A percentile compares a stretch with the other conserved stretches of the same genome.
Conservation (phyloP, 2,329 filamentous ascomycete genomes). For the Fusarium neocosmosporiellum region DNA sequence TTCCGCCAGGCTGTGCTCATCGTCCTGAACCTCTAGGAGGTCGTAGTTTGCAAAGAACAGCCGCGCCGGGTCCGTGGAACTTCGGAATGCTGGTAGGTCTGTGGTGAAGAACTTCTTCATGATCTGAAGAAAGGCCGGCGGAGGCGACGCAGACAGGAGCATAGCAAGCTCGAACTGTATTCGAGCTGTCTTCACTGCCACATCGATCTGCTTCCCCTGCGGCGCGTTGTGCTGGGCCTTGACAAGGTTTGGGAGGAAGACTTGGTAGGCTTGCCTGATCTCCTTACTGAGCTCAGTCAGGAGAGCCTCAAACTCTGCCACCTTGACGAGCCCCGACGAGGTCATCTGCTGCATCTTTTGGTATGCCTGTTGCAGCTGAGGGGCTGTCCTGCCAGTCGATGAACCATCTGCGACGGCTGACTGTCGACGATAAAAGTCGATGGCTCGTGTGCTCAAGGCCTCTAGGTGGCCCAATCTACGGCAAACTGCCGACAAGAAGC, state of each 20-base stretch:
- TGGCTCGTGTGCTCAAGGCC: conserved; percentile 58
- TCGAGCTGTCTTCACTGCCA: conserved; percentile 59
- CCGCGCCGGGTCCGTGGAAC: conserved; percentile 70
- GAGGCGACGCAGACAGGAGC: conserved; percentile 61
- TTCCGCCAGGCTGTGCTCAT: conserved; percentile 58
- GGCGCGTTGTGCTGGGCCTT: conserved; percentile 60
- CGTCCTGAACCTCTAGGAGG: conserved; percentile 74
- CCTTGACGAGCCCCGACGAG: conserved; percentile 65
- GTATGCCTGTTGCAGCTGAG: conserved; percentile 67
- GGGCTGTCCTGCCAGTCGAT: conserved; percentile 52
- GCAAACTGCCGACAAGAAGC: conserved; percentile 76
- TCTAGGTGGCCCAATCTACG: conserved; percentile 71
- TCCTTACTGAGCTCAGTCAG: conserved; percentile 62
- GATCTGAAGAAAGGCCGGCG: conserved; percentile 62
- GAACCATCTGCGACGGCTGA: conserved; percentile 55
- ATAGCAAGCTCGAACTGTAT: conserved; percentile 63
- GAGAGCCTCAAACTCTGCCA: conserved; percentile 71
- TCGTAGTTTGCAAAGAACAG: conserved; percentile 80
- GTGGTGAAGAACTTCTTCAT: conserved; percentile 73
- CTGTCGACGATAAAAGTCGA: conserved; percentile 62
- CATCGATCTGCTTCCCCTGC: conserved; percentile 56
- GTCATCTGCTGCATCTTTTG: conserved; percentile 64
- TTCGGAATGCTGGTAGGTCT: conserved; percentile 68
- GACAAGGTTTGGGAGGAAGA: conserved; percentile 57
- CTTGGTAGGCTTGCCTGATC: conserved; percentile 63